phyloP scores from a whole-genome alignment of 2,329 filamentous ascomycete genomes.

The Aspergillus arachidicola region DNA sequence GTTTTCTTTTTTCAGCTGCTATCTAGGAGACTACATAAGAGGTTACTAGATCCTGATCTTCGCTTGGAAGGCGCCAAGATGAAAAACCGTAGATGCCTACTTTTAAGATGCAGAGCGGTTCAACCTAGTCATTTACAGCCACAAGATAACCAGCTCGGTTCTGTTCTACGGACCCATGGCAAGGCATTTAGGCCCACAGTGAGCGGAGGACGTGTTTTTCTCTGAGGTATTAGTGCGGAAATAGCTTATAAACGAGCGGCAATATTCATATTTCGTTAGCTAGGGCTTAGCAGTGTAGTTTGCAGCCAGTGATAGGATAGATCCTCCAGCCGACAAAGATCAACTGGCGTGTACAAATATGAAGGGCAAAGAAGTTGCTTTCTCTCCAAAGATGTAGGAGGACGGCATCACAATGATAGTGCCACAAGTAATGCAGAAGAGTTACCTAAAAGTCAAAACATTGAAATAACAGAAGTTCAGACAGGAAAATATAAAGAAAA shows the following conservation, averaged over 20 bases:
- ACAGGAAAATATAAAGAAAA: neutral
- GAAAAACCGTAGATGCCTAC: neutral
- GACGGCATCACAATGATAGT: constrained; percentile 13
- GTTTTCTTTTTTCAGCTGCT: neutral
- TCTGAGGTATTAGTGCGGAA: neutral
- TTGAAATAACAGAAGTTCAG: constrained; percentile 14
- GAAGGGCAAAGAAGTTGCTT: neutral
- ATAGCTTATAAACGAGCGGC: constrained; percentile 6
- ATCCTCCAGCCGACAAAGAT: neutral
- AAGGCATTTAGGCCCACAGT: neutral
- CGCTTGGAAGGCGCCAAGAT: neutral
- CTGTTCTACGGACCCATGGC: neutral
- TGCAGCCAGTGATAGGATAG: neutral
- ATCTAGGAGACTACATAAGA: neutral
- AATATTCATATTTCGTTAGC: constrained; percentile 9
- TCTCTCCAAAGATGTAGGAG: neutral
- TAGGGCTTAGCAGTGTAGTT: neutral
- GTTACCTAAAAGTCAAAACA: constrained; percentile 9
- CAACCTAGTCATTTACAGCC: neutral
- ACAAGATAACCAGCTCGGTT: neutral
- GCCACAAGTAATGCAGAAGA: constrained; percentile 13
- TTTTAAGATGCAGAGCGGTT: neutral
- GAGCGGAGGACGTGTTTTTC: neutral
- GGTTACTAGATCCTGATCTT: neutral
- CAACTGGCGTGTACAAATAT: neutral